These are phyloP conservation scores for Ceratocystis huliohia DNA, from an alignment of 2,329 filamentous ascomycete species.

Conservation along the genomic window DNA sequence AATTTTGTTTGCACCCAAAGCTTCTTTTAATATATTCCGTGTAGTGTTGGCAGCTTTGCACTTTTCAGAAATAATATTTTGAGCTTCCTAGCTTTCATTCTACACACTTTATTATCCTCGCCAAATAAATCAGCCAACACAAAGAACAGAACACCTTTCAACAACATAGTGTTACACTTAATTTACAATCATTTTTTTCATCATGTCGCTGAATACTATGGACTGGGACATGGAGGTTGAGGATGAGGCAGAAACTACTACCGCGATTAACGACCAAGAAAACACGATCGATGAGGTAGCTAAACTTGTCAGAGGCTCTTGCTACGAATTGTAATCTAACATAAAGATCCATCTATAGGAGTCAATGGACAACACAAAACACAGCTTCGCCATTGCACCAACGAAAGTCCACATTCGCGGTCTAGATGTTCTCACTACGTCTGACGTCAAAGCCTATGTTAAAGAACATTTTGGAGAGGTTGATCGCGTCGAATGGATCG, in stretches of 20 bases:
- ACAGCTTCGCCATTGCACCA: not conserved
- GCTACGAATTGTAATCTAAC: not conserved
- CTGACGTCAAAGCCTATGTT: conserved; percentile 66
- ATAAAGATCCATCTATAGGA: not conserved
- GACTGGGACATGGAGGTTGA: conserved; percentile 64
- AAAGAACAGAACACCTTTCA: not conserved
- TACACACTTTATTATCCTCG: not conserved
- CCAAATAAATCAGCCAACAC: not conserved
- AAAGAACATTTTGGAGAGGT: conserved; percentile 50
- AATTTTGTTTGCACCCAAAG: not conserved
- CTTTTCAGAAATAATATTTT: too few relatives aligned
- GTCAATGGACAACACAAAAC: not conserved
- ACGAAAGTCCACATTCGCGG: conserved; percentile 73
- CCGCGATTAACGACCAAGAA: not conserved
- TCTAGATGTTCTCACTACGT: conserved; percentile 67
- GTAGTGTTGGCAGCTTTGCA: too few relatives aligned
- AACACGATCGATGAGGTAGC: not conserved
- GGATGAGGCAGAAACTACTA: conserved; percentile 36
- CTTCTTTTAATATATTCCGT: too few relatives aligned
- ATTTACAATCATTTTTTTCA: conserved; percentile 1
- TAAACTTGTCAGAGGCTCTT: not conserved
- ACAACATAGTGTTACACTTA: not conserved
- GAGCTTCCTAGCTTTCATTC: not conserved
- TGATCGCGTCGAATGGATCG: conserved; percentile 77
- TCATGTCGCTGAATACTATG: conserved; percentile 37